Evolutionary conservation across 148 eudicot genomes (phyloP).

Genomic region (Hydrangea macrophylla): DNA sequence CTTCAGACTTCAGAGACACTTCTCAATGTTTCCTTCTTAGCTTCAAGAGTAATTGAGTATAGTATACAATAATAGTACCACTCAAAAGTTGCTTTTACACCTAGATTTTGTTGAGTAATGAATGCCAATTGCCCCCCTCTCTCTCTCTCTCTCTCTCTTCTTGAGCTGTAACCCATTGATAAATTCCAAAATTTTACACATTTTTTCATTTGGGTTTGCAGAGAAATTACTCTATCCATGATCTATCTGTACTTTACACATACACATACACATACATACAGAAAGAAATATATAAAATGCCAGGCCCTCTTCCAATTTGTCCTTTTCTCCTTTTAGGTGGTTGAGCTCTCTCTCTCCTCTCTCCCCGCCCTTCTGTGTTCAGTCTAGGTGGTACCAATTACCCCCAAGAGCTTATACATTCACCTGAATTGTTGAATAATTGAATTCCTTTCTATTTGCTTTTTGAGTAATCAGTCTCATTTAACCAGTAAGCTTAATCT

Average conservation of each 20-base stretch:
- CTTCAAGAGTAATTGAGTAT: too few relatives aligned
- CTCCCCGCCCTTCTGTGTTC: too few relatives aligned
- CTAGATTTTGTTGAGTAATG: conserved; percentile 11
- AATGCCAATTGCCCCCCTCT: conserved; percentile 6
- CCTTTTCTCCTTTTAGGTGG: not conserved
- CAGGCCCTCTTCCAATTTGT: not conserved
- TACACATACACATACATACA: too few relatives aligned
- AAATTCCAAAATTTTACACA: not conserved
- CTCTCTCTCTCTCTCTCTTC: not conserved
- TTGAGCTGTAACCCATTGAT: conserved; percentile 10
- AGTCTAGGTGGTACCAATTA: too few relatives aligned
- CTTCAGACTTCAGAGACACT: conserved; percentile 10
- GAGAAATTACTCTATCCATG: not conserved
- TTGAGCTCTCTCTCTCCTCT: conserved; percentile 6
- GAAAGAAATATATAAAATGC: not conserved
- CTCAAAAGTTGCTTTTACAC: conserved; percentile 6
- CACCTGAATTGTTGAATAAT: too few relatives aligned
- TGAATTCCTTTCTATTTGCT: too few relatives aligned
- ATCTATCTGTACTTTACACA: not conserved
- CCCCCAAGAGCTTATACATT: too few relatives aligned
- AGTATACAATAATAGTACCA: conserved; percentile 5
- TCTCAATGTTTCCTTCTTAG: conserved; percentile 5
- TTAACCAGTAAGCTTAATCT: conserved; percentile 3
- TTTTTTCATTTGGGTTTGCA: conserved; percentile 2
- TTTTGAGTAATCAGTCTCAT: not conserved